Evolutionary conservation across 805 yeast genomes (phyloP).

Genomic region (Pichia insulana): DNA sequence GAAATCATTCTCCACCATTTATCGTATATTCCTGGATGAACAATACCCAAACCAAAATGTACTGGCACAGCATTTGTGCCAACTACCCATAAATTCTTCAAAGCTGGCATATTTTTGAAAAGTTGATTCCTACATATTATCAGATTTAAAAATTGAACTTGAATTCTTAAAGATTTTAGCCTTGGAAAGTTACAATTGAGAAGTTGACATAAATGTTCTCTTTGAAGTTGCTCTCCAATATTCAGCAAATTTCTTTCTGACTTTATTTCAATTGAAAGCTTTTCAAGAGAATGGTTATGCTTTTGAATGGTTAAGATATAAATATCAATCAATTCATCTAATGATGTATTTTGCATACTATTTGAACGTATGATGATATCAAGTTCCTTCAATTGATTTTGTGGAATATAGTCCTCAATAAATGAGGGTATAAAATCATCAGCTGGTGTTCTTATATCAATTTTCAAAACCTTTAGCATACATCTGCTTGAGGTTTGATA

Average conservation of each 20-base stretch:
- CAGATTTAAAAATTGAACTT: constrained; percentile 27
- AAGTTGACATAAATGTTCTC: constrained; percentile 13
- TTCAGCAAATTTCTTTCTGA: constrained; percentile 17
- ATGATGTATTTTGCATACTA: constrained; percentile 10
- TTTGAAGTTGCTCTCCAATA: constrained; percentile 14
- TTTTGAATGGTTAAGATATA: constrained; percentile 11
- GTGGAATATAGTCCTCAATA: constrained; percentile 8
- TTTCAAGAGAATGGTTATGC: constrained; percentile 14
- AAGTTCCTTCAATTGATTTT: constrained; percentile 17
- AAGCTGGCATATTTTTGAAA: constrained; percentile 22
- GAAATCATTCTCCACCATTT: constrained; percentile 51
- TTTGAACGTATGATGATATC: constrained; percentile 19
- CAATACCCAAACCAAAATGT: constrained; percentile 47
- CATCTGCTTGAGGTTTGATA: constrained; percentile 2
- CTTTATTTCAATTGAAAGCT: constrained; percentile 20
- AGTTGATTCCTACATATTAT: constrained; percentile 21
- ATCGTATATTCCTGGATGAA: constrained; percentile 46
- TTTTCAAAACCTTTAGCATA: constrained; percentile 8
- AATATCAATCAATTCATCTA: constrained; percentile 13
- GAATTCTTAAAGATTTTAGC: constrained; percentile 34
- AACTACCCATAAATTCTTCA: constrained; percentile 35
- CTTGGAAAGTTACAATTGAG: constrained; percentile 13
- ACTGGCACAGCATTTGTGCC: constrained; percentile 45
- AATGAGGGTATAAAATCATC: constrained; percentile 16
- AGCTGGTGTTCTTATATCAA: constrained; percentile 18